These are phyloP conservation scores for Inga laurina DNA, from an alignment of 306 rosid genomes.

Conservation along the genomic window DNA sequence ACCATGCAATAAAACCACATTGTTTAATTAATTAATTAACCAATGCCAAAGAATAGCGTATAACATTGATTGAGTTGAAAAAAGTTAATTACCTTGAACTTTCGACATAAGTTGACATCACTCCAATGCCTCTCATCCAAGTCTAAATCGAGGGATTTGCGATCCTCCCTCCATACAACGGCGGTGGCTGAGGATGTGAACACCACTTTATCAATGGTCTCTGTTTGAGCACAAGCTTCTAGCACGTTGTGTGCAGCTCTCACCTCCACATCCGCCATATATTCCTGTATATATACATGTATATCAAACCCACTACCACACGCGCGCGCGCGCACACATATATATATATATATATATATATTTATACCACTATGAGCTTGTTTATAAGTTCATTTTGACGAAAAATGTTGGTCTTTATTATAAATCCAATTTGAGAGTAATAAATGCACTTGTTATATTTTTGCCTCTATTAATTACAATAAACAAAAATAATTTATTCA, in stretches of 20 bases:
- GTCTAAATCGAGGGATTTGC: constrained; percentile 47
- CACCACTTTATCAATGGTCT: constrained; percentile 76
- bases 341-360: too few species aligned
- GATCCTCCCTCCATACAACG: constrained; percentile 77
- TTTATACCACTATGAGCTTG: too few species aligned
- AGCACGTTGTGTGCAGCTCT: constrained; percentile 96
- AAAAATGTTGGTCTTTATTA: too few species aligned
- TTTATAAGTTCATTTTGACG: too few species aligned
- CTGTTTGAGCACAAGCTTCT: constrained; percentile 91
- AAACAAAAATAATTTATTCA: too few species aligned
- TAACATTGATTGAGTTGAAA: background rate
- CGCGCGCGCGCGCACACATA: too few species aligned
- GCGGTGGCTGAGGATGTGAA: constrained; percentile 85
- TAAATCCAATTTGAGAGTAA: too few species aligned
- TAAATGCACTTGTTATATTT: too few species aligned
- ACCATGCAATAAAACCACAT: background rate
- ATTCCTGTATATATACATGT: constrained; percentile 51
- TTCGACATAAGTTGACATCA: constrained; percentile 76
- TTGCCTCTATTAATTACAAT: too few species aligned
- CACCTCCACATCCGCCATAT: constrained; percentile 83
- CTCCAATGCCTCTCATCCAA: constrained; percentile 82
- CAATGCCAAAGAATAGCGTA: background rate
- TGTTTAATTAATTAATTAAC: background rate
- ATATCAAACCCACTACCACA: background rate
- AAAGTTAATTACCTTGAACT: constrained; percentile 60